Conservation (phyloP, 352 stramenopile species). For the Phytophthora citricola region DNA sequence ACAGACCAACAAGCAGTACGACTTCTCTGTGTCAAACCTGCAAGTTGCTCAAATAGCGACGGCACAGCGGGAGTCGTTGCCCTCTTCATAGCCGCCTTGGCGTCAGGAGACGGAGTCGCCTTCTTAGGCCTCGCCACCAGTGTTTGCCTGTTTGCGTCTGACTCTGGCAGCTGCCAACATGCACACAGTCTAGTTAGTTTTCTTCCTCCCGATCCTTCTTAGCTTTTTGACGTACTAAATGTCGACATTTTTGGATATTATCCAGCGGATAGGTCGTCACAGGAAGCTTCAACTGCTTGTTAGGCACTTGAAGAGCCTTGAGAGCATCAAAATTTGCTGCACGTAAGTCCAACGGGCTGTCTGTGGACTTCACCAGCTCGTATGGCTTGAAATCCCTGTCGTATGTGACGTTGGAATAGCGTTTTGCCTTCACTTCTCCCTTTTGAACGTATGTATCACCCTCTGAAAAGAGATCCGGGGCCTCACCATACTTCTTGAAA, state of each 20-base stretch:
- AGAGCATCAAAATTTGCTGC: slow-evolving; percentile 61
- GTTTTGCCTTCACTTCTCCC: not conserved
- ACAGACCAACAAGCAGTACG: slow-evolving; percentile 9
- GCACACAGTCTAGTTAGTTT: not conserved
- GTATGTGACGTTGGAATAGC: slow-evolving; percentile 33
- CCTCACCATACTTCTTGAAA: slow-evolving; percentile 79
- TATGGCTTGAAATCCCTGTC: slow-evolving; percentile 44
- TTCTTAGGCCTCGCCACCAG: slow-evolving; percentile 45
- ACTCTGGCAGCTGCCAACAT: slow-evolving; percentile 62
- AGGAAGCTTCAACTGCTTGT: slow-evolving; percentile 34
- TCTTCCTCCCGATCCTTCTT: not conserved
- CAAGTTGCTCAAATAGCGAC: slow-evolving; percentile 63
- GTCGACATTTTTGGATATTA: slow-evolving; percentile 89
- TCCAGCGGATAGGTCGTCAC: slow-evolving; percentile 70
- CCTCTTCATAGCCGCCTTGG: slow-evolving; percentile 18
- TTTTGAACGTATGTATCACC: not conserved
- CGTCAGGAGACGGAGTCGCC: slow-evolving; percentile 16
- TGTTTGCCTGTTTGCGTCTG: slow-evolving; percentile 59
- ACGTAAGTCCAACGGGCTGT: slow-evolving; percentile 57
- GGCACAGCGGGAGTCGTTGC: slow-evolving; percentile 13
- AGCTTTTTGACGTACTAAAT: slow-evolving; percentile 49
- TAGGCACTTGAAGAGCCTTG: slow-evolving; percentile 43
- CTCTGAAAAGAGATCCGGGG: slow-evolving; percentile 39
- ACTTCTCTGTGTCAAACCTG: slow-evolving; percentile 33
- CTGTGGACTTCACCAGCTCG: slow-evolving; percentile 9